These are phyloP conservation scores for Pythium pyrilobum DNA, from an alignment of 352 stramenopile species.

Conservation along the genomic window DNA sequence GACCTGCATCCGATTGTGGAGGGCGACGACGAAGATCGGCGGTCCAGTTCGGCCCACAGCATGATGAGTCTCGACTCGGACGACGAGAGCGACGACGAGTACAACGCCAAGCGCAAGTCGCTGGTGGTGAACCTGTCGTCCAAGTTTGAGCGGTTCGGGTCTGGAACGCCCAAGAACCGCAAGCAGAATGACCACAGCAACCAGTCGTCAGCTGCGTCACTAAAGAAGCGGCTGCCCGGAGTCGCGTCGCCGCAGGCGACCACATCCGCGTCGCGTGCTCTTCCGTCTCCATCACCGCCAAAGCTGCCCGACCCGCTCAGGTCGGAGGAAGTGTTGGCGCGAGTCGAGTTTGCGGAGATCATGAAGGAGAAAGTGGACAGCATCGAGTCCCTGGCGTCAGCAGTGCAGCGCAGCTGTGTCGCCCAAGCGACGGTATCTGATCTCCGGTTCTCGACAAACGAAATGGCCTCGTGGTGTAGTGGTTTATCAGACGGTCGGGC, in stretches of 20 bases:
- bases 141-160: conserved; percentile 65
- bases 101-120: conserved; percentile 40
- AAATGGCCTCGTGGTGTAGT: conserved; percentile 44
- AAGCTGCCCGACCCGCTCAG: conserved; percentile 11
- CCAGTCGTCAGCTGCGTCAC: background rate
- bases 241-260: background rate
- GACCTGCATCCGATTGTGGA: conserved; percentile 64
- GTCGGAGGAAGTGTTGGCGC: conserved; percentile 12
- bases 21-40: conserved; percentile 42
- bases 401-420: conserved; percentile 8
- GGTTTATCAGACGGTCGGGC: conserved; percentile 40
- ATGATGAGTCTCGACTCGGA: conserved; percentile 70
- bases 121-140: conserved; percentile 69
- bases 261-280: background rate
- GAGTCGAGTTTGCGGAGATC: background rate
- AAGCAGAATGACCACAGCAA: background rate
- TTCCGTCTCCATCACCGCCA: conserved; percentile 4
- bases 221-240: background rate
- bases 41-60: conserved; percentile 47
- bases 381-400: background rate
- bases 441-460: conserved; percentile 36
- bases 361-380: background rate
- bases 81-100: conserved; percentile 55
- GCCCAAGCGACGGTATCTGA: conserved; percentile 32
- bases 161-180: conserved; percentile 10